Conservation (phyloP, 139 green algal genomes). For the Limnomonas spitsbergensis region DNA sequence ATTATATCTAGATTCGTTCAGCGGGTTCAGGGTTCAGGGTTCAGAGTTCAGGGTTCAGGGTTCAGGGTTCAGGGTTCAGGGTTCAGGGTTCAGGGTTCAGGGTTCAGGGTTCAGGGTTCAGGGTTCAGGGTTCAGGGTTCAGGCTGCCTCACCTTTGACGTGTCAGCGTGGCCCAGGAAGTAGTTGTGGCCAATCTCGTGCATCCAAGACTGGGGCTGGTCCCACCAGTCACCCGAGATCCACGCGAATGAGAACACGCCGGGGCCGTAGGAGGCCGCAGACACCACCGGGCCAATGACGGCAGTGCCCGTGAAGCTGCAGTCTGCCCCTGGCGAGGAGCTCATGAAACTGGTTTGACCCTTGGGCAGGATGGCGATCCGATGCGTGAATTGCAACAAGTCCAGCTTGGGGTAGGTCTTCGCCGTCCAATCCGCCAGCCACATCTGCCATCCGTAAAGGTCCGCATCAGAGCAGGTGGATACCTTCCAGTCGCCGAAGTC, state of each 20-base stretch:
- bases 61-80: too few relatives aligned
- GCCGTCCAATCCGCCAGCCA: conserved; percentile 13
- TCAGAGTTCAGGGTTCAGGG: too few relatives aligned
- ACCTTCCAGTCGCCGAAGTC: not conserved
- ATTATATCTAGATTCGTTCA: too few relatives aligned
- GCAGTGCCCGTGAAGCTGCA: conserved; percentile 13
- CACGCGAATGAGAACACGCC: conserved; percentile 21
- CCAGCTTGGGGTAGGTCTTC: not conserved
- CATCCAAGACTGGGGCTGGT: conserved; percentile 13
- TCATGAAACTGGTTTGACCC: not conserved
- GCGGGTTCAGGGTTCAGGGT: too few relatives aligned
- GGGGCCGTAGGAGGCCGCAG: not conserved
- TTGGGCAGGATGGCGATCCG: not conserved
- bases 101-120: too few relatives aligned
- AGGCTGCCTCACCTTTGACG: too few relatives aligned
- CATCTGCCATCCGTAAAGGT: conserved; percentile 19
- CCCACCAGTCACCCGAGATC: conserved; percentile 24
- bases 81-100: too few relatives aligned
- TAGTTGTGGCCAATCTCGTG: conserved; percentile 45
- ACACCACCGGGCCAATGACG: not conserved
- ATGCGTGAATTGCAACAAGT: not conserved
- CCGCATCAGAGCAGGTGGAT: not conserved
- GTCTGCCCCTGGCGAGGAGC: not conserved
- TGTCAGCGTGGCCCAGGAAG: conserved; percentile 26
- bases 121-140: too few relatives aligned